Conservation (phyloP, 106 monocot species). For the Apostasia shenzhenica region DNA sequence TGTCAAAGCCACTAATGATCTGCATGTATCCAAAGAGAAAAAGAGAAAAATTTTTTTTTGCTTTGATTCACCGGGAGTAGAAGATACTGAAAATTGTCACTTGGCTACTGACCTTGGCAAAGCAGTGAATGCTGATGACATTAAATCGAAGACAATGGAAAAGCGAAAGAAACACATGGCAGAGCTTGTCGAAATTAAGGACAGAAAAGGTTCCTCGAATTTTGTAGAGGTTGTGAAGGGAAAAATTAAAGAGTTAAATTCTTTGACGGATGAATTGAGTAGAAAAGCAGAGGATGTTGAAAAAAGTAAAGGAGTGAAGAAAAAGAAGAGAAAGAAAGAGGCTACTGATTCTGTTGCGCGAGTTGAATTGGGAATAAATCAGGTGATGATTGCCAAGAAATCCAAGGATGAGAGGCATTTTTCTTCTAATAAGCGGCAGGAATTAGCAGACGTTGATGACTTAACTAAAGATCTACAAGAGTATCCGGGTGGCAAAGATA, state of each 20-base stretch:
- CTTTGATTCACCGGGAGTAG: conserved; percentile 7
- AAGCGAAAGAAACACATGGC: conserved; percentile 34
- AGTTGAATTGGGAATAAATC: not conserved
- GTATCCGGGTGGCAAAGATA: conserved; percentile 1
- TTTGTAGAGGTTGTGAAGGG: conserved; percentile 12
- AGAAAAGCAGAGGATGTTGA: not conserved
- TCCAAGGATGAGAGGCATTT: not conserved
- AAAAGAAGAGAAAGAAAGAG: conserved; percentile 22
- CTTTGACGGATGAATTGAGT: conserved; percentile 1
- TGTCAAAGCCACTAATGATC: not conserved
- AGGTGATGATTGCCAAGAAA: not conserved
- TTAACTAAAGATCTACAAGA: not conserved
- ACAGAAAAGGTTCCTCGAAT: not conserved
- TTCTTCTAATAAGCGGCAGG: not conserved
- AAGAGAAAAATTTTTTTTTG: conserved; percentile 17
- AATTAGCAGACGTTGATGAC: not conserved
- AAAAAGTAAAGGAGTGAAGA: conserved; percentile 17
- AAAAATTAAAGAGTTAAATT: conserved; percentile 19
- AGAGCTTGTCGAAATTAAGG: conserved; percentile 5
- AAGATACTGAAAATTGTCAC: conserved; percentile 3
- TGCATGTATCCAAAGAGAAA: conserved; percentile 22
- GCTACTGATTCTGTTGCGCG: conserved; percentile 1
- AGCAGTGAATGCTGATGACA: conserved; percentile 8
- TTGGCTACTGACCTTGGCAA: not conserved
- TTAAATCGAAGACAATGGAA: conserved; percentile 3